Percentiles rank a stretch among this genome's conserved stretches.
These are phyloP conservation scores for Huntiella bhutanensis DNA, from an alignment of 2,329 filamentous ascomycete genomes.

Conservation along the genomic window DNA sequence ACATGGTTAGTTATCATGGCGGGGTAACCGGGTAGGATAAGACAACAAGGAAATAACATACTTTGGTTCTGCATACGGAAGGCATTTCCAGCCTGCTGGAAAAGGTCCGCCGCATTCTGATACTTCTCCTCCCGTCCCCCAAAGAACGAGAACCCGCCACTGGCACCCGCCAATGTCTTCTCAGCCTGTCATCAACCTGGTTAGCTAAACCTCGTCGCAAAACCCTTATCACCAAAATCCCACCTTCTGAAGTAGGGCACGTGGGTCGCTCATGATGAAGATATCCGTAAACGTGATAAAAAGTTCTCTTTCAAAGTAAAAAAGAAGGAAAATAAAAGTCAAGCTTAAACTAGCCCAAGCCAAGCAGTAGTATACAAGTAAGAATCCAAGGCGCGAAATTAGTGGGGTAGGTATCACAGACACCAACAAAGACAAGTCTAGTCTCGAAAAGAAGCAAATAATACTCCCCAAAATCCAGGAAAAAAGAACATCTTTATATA, in stretches of 20 bases:
- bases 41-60: conserved; percentile 22
- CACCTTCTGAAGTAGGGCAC: conserved; percentile 63
- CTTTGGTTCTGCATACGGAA: conserved; percentile 76
- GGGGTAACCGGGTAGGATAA: neutral
- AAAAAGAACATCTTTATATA: neutral
- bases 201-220: neutral
- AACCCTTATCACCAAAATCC: conserved; percentile 8
- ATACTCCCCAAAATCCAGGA: neutral
- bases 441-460: neutral
- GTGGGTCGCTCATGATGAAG: conserved; percentile 34
- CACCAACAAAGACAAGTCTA: neutral
- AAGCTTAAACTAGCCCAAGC: neutral
- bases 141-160: conserved; percentile 75
- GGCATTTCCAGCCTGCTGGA: conserved; percentile 74
- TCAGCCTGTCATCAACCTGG: conserved; percentile 48
- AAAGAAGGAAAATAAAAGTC: neutral
- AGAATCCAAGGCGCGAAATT: no score
- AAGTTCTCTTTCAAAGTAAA: neutral
- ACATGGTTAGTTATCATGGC: neutral
- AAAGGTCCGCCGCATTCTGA: conserved; percentile 73
- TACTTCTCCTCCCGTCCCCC: conserved; percentile 75
- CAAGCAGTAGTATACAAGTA: no score
- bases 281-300: neutral
- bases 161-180: conserved; percentile 55
- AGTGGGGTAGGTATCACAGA: neutral